Evolutionary conservation across 306 rosid genomes (phyloP).

Genomic region (Fragaria ananassa): DNA sequence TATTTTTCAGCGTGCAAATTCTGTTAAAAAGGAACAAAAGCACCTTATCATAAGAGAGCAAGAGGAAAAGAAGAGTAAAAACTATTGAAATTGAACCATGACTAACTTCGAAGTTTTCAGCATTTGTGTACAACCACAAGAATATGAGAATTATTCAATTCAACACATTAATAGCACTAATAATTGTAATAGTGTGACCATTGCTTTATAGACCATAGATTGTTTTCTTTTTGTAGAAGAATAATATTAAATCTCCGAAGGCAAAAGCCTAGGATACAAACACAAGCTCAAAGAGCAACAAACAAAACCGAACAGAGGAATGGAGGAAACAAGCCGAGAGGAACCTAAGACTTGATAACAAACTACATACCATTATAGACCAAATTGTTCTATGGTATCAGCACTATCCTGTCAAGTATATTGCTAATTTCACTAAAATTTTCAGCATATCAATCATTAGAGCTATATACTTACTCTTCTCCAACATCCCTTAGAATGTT

Average conservation of each 20-base stretch:
- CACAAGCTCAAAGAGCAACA: too few relatives aligned
- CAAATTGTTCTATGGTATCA: neutral
- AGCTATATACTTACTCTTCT: slow-evolving; percentile 65
- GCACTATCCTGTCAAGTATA: neutral
- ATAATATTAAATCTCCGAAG: too few relatives aligned
- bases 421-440: neutral
- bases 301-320: too few relatives aligned
- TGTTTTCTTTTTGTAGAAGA: too few relatives aligned
- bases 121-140: neutral
- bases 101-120: neutral
- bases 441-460: neutral
- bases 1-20: neutral
- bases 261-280: too few relatives aligned
- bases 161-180: neutral
- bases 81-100: neutral
- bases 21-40: neutral
- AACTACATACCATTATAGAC: neutral
- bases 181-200: neutral
- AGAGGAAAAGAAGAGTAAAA: neutral
- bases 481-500: slow-evolving; percentile 94
- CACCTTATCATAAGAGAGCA: neutral
- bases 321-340: too few relatives aligned
- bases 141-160: neutral
- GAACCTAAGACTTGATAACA: too few relatives aligned
- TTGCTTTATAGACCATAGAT: neutral